phyloP scores from a whole-genome alignment of 495 filamentous ascomycete genomes.

The Ramalina peruviana region DNA sequence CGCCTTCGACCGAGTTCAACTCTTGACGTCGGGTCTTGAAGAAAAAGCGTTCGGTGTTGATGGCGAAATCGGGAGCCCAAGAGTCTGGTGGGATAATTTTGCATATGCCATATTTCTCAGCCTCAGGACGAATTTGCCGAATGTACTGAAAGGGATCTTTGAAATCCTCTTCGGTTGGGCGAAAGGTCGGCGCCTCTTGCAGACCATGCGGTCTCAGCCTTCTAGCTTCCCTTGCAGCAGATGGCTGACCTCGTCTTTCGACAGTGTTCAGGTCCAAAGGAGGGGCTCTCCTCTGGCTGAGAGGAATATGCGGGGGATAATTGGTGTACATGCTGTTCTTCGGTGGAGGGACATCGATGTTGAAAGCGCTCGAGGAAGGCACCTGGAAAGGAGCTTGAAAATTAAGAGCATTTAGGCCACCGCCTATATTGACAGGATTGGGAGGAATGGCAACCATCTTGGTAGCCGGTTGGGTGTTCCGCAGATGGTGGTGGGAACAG shows the following conservation, averaged over 20 bases:
- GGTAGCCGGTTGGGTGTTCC: too few species aligned
- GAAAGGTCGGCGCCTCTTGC: constrained; percentile 80
- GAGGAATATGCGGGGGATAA: constrained; percentile 35
- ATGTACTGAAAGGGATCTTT: constrained; percentile 89
- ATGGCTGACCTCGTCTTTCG: constrained; percentile 73
- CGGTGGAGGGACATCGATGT: constrained; percentile 26
- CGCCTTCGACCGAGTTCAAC: constrained; percentile 96
- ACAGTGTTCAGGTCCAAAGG: constrained; percentile 81
- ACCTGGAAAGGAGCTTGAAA: constrained; percentile 13
- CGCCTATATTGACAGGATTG: too few species aligned
- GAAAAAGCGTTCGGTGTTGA: constrained; percentile 97
- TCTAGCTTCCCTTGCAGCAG: constrained; percentile 63
- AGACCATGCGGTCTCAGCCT: constrained; percentile 67
- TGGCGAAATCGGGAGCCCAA: constrained; percentile 90
- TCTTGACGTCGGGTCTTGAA: constrained; percentile 95
- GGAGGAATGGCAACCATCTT: too few species aligned
- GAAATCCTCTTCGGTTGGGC: constrained; percentile 86
- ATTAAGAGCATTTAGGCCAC: too few species aligned
- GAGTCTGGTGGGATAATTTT: constrained; percentile 87
- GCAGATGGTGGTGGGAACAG: too few species aligned
- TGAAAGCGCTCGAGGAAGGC: constrained; percentile 13
- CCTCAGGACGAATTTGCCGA: constrained; percentile 73
- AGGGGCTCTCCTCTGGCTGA: constrained; percentile 54
- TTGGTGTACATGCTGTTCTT: constrained; percentile 28
- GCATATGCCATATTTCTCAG: constrained; percentile 73